Base-by-base conservation (phyloP, 2,329 filamentous ascomycete species). In the Curvularia eragrostidis region DNA sequence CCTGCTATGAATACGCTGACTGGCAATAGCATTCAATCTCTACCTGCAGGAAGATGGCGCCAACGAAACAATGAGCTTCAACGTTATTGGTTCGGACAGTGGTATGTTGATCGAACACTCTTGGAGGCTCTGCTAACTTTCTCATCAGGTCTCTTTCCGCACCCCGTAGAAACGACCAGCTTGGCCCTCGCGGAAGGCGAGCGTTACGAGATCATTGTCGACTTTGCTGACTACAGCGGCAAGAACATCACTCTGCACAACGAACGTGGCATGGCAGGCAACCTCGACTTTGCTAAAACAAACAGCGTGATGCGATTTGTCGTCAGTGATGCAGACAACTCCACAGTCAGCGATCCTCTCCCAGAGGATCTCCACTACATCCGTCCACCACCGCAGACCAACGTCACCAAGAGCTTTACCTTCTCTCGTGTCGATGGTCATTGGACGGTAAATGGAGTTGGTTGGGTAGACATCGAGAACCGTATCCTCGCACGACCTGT, bases 181-280 rank as follows among this genome's bases (percentile, higher is more conserved):
- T 64, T 85, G 3, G 75, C 77, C 32, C 74, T 86, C 36, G 75
- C 83, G 6, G 84, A 85, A 75, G 85, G 83, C 5, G 85, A 87
- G 67, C 80, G 85, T 3, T 87, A 83, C 62, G 85, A 87, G 63
- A 74, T 87, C 21, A 76, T 87, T 18, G 72, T 87, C 53, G 85
- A 87, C 71, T 87, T 87, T 63, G 70, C 80, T 13, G 56, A 67
- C 2, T 83, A 77, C 59, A 75, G 75, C 1, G 82, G 82, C 39
- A 75, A 84, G 67, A 84, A 82, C 58, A 70, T 86, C 58, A 79
- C 76, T 5, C 63, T 82, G 42, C 75, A 69, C 46, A 83, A 83
- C 60, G 75, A 76, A 19, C 73, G 74, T 24, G 74, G 76, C 3
- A 70, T 82, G 42, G 78, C 78, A 10, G 77, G 76, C 3, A 82